Evolutionary conservation across 2,329 filamentous ascomycete genomes (phyloP).

Genomic region (Westerdykella sp.): DNA sequence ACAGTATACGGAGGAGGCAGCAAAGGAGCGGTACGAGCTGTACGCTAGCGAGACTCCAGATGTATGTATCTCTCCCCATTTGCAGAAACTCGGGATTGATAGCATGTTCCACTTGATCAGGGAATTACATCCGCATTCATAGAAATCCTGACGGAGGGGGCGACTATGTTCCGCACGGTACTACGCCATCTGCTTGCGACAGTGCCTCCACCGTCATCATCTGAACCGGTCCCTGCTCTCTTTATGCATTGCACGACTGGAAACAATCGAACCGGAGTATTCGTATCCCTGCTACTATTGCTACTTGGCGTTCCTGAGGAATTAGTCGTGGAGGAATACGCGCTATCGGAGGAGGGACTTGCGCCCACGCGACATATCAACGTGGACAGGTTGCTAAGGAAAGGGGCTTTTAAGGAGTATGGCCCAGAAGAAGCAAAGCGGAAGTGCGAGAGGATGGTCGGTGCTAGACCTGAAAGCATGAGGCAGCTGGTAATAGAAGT

Average conservation of each 20-base stretch:
- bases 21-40: slow-evolving; percentile 53
- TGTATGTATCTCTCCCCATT: slow-evolving; percentile 13
- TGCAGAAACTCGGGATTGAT: not conserved
- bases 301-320: slow-evolving; percentile 56
- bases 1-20: slow-evolving; percentile 55
- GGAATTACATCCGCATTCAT: slow-evolving; percentile 59
- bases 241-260: slow-evolving; percentile 70
- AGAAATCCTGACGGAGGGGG: slow-evolving; percentile 52
- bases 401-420: slow-evolving; percentile 39
- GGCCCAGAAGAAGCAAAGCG: slow-evolving; percentile 20
- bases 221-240: slow-evolving; percentile 40
- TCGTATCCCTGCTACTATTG: slow-evolving; percentile 58
- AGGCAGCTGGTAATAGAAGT: slow-evolving; percentile 14
- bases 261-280: slow-evolving; percentile 66
- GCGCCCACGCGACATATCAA: slow-evolving; percentile 19
- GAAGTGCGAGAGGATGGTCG: slow-evolving; percentile 29
- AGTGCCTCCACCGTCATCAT: slow-evolving; percentile 12
- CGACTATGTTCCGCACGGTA: slow-evolving; percentile 52
- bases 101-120: slow-evolving; percentile 5
- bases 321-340: slow-evolving; percentile 56
- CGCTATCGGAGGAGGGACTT: slow-evolving; percentile 55
- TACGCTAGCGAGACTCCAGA: slow-evolving; percentile 52
- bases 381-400: slow-evolving; percentile 46
- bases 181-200: slow-evolving; percentile 49
- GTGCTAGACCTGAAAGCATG: slow-evolving; percentile 34